Evolutionary conservation across 2,329 filamentous ascomycete species (phyloP), one percentile per base, ranked within the genome.

Genomic region (Fonsecaea pedrosoi): DNA sequence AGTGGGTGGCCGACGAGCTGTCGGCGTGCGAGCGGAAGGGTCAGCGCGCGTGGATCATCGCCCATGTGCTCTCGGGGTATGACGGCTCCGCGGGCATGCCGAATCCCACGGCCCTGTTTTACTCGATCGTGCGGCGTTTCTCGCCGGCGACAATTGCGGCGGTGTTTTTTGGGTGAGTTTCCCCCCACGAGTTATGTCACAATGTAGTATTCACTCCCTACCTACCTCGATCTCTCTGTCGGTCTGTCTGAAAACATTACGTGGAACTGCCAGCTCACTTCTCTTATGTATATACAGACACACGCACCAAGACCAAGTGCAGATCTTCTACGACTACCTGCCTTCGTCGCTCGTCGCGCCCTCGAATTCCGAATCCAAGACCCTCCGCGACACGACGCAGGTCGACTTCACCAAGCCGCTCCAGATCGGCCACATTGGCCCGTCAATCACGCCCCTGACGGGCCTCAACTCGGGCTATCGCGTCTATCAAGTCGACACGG

Each of bases 241-340:
- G 15, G 2, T 40, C 12, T 13, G 12, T 10, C 0, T 13, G 9
- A 40, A 40, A 40, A 13, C 10, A 4, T 13, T 1, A 15, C 37
- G 12, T 10, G 10, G n/a, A 3, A 18, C 12, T 59, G 15, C 50
- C 48, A 40, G 37, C 50, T 25, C 25, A 25, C 38, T 21, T 21
- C 54, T 50, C 58, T n/a, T 34, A 25, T 25, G 3, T 25, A 25
- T 3, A 40, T 13, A 34, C 18, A 68, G 70, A 13, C 72, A 74
- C 59, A 74, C 73, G 0, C 74, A 75, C 56, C 67, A 73, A 64
- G 73, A 75, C 56, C 71, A 75, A 62, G 7, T 74, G 5, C 70
- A 74, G 34, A 71, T 76, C 37, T 76, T 73, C 63, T 76, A 76
- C 56, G 73, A 74, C 64, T 75, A 72, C 45, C 48, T 69, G 12